Evolutionary conservation across 805 yeast genomes (phyloP), one percentile per base, ranked within the genome.

Genomic region (Teunomyces lycoperdinae): DNA sequence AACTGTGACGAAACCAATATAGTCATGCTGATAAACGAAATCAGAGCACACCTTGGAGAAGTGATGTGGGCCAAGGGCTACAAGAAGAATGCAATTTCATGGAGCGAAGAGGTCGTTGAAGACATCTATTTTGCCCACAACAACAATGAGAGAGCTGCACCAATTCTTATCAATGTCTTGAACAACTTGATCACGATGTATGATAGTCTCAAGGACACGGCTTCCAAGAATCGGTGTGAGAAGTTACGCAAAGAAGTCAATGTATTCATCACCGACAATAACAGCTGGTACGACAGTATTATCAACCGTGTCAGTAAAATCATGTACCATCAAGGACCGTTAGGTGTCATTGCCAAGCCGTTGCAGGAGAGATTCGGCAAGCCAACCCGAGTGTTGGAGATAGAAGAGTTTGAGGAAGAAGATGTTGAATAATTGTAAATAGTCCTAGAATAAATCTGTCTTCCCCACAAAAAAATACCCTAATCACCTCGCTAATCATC

Each of bases 361-460:
- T 53, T 73, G 33, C 51, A 56, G 5, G 78, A 73, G 50, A 56
- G 78, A 38, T 64, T 68, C 44, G 76, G 76, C 0, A 61, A 60
- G 5, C 65, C 71, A 0, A 57, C 58, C 41, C 54, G 63, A 29
- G 48, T 71, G 4, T 68, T 66, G 9, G 72, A 70, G 36, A 56
- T 73, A 10, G 76, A 72, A 54, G 73, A 71, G 56, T 64, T 63
- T 50, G 78, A 73, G 53, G 67, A 63, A 3, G 76, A 73, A 54
- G 76, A 73, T 48, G 63, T 52, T 27, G 74, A 69, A 49, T 60
- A 55, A 41, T 5, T 41, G 43, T 41, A 41, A 14, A 41, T 41
- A 41, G 42, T 38, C 24, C 24, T 6, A 20, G 4, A 1, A 5
- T 5, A 5, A 3, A 20, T 20, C 1, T 20, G 6, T 5, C 24